Percentiles rank a stretch among this genome's conserved stretches.
Evolutionary conservation across 805 yeast species (phyloP).

Genomic region (Teunomyces barrocoloradensis): DNA sequence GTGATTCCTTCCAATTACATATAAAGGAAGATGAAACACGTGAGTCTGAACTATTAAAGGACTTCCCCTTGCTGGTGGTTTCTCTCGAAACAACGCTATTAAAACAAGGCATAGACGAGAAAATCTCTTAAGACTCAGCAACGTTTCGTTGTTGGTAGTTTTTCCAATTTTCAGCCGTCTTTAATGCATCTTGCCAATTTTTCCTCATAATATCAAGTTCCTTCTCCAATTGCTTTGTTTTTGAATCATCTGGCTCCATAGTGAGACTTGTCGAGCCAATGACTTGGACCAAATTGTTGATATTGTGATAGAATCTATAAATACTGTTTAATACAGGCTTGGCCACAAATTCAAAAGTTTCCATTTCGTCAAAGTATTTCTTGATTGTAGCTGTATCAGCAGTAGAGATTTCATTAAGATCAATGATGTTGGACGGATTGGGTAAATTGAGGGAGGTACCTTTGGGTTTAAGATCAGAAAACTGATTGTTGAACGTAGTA

Average conservation of each 20-base stretch:
- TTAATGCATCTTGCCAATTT: conserved; percentile 41
- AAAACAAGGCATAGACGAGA: neutral
- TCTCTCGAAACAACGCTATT: conserved; percentile 33
- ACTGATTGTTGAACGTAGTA: conserved; percentile 22
- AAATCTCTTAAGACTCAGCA: neutral
- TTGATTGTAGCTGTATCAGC: conserved; percentile 13
- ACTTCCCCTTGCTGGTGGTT: conserved; percentile 27
- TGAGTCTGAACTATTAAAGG: conserved; percentile 20
- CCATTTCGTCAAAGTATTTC: conserved; percentile 28
- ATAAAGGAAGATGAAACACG: conserved; percentile 12
- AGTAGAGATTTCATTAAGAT: conserved; percentile 17
- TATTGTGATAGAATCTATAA: conserved; percentile 33
- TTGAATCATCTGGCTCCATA: conserved; percentile 10
- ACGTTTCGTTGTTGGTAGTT: conserved; percentile 9
- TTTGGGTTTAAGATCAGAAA: conserved; percentile 17
- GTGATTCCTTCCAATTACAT: conserved; percentile 13
- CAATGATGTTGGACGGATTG: conserved; percentile 34
- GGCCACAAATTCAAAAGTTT: conserved; percentile 32
- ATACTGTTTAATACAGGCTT: conserved; percentile 35
- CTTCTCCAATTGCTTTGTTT: conserved; percentile 20
- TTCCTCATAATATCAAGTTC: conserved; percentile 32
- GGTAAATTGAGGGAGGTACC: conserved; percentile 13
- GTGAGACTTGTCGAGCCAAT: conserved; percentile 4
- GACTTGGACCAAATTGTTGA: conserved; percentile 10
- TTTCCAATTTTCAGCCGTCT: conserved; percentile 40